Conservation (phyloP, 345 rosid genomes). For the Sisymbrium altissimum region DNA sequence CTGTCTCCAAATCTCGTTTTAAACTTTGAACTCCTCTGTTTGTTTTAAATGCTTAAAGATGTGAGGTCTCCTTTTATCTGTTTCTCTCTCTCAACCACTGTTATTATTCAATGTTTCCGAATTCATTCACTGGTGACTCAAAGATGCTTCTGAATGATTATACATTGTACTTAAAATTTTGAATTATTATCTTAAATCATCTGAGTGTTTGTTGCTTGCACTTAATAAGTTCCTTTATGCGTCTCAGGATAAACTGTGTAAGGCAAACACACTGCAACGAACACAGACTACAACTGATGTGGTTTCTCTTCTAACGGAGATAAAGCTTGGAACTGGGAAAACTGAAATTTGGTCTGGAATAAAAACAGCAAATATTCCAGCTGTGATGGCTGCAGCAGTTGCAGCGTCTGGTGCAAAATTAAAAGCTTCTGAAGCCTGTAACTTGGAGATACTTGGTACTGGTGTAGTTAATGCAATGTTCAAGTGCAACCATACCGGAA, state of each 20-base stretch:
- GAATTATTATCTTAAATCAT: neutral
- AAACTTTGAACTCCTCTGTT: too few species aligned
- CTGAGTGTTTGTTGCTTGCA: neutral
- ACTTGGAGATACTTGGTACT: constrained; percentile 94
- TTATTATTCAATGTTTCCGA: neutral
- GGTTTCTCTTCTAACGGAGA: constrained; percentile 92
- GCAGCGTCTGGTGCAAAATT: constrained; percentile 97
- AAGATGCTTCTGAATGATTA: neutral
- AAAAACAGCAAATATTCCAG: constrained; percentile 89
- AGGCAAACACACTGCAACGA: constrained; percentile 95
- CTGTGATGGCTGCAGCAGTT: constrained; percentile 98
- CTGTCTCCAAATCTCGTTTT: too few species aligned
- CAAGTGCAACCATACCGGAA: constrained; percentile 93
- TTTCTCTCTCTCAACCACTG: neutral
- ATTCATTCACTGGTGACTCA: too few species aligned
- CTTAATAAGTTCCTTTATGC: constrained; percentile 28
- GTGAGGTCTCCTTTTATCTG: too few species aligned
- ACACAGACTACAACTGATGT: constrained; percentile 81
- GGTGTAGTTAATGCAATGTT: constrained; percentile 92
- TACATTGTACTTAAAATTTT: neutral
- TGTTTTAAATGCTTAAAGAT: too few species aligned
- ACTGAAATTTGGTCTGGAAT: constrained; percentile 87
- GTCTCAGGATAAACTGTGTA: constrained; percentile 86
- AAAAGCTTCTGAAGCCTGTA: constrained; percentile 76
- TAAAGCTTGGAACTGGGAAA: constrained; percentile 86